Evolutionary conservation across 352 stramenopile species (phyloP).

Genomic region (Phytophthora foliorum): DNA sequence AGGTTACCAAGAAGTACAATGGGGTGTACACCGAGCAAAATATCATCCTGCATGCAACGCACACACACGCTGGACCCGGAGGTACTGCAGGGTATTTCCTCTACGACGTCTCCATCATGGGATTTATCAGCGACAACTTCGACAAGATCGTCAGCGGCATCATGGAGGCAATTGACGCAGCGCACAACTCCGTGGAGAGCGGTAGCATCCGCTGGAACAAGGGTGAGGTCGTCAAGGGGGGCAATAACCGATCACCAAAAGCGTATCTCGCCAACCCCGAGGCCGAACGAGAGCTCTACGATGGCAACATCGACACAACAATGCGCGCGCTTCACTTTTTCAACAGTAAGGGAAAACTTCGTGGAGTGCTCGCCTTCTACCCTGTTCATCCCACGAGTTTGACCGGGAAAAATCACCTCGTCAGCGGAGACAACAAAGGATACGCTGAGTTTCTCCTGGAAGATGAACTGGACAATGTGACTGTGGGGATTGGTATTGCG

Average conservation of each 20-base stretch:
- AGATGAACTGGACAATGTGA: slow-evolving; percentile 36
- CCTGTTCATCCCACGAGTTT: slow-evolving; percentile 84
- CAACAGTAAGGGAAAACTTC: slow-evolving; percentile 28
- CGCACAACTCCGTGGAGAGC: slow-evolving; percentile 61
- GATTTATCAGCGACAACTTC: slow-evolving; percentile 64
- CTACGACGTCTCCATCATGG: slow-evolving; percentile 61
- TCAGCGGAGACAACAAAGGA: slow-evolving; percentile 88
- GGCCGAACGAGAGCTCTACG: slow-evolving; percentile 62
- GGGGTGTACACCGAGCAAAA: slow-evolving; percentile 67
- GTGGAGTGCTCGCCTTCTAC: slow-evolving; percentile 72
- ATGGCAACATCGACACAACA: slow-evolving; percentile 68
- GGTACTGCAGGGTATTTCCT: slow-evolving; percentile 82
- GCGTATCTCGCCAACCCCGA: slow-evolving; percentile 78
- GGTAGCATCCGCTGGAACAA: slow-evolving; percentile 54
- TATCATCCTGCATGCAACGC: slow-evolving; percentile 78
- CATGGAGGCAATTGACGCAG: slow-evolving; percentile 60
- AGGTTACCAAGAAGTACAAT: not conserved
- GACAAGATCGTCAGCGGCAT: slow-evolving; percentile 75
- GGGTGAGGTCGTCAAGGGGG: slow-evolving; percentile 38
- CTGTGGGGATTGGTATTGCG: slow-evolving; percentile 53
- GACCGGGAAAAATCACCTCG: slow-evolving; percentile 69
- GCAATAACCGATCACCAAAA: slow-evolving; percentile 77
- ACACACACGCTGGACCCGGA: slow-evolving; percentile 82
- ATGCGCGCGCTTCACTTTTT: slow-evolving; percentile 72
- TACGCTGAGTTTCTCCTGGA: slow-evolving; percentile 62